A percentile compares a stretch with the other conserved stretches of the same genome.
phyloP scores from a whole-genome alignment of 2,329 filamentous ascomycete genomes.

The Colletotrichum liaoningense region DNA sequence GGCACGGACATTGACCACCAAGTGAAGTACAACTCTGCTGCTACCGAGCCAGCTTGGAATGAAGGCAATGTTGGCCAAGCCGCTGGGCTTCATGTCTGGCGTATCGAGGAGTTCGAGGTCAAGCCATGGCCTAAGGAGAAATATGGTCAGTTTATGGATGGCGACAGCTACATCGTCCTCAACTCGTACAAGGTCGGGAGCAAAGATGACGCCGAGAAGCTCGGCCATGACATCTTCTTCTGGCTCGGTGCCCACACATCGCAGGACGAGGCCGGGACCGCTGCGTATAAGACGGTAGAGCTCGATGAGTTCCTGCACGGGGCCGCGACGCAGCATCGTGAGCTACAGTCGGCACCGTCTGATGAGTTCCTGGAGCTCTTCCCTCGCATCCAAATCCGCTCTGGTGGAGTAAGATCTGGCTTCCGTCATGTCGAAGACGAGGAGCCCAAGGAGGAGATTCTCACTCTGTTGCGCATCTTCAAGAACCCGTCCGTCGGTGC shows the following conservation, averaged over 20 bases:
- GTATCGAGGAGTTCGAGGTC: slow-evolving; percentile 75
- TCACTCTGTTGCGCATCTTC: slow-evolving; percentile 71
- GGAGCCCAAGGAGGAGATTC: slow-evolving; percentile 52
- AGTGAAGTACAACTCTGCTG: slow-evolving; percentile 75
- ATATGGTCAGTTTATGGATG: slow-evolving; percentile 72
- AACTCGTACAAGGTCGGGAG: slow-evolving; percentile 66
- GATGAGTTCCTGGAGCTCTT: slow-evolving; percentile 71
- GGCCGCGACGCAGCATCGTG: slow-evolving; percentile 72
- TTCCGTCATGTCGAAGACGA: slow-evolving; percentile 71
- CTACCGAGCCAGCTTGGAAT: slow-evolving; percentile 76
- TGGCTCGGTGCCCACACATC: slow-evolving; percentile 75
- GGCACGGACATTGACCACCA: slow-evolving; percentile 73
- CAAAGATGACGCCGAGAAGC: slow-evolving; percentile 53
- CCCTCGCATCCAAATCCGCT: slow-evolving; percentile 67
- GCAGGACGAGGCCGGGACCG: slow-evolving; percentile 76
- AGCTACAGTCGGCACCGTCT: slow-evolving; percentile 69
- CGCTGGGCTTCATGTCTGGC: slow-evolving; percentile 71
- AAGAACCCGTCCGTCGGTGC: slow-evolving; percentile 63
- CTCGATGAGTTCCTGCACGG: slow-evolving; percentile 75
- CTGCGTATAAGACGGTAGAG: slow-evolving; percentile 78
- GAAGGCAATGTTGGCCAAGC: slow-evolving; percentile 63
- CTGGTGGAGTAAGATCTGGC: slow-evolving; percentile 70
- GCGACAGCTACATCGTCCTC: slow-evolving; percentile 76
- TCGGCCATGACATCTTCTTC: slow-evolving; percentile 76
- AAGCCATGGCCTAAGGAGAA: slow-evolving; percentile 68